These are phyloP conservation scores for Epichloe sibirici DNA, from an alignment of 2,329 filamentous ascomycete species.

Conservation along the genomic window DNA sequence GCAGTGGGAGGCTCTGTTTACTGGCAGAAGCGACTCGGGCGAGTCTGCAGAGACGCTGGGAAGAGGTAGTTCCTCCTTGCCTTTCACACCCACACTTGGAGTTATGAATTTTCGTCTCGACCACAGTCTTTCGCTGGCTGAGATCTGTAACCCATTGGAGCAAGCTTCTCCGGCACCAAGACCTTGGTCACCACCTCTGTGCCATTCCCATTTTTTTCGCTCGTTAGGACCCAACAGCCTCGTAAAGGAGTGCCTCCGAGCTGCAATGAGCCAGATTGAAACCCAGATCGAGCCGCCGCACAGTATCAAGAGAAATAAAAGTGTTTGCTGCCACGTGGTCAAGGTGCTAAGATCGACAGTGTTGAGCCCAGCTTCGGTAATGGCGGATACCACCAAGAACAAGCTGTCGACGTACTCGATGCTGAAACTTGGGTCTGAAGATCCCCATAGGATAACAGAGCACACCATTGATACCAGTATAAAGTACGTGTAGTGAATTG, in stretches of 20 bases:
- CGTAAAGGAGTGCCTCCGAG: constrained; percentile 51
- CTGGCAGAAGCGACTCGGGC: not conserved
- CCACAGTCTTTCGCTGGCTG: not conserved
- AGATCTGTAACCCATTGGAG: not conserved
- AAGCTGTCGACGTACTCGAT: constrained; percentile 52
- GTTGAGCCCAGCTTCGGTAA: constrained; percentile 57
- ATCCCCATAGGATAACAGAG: constrained; percentile 49
- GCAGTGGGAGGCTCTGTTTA: not conserved
- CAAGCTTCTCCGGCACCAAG: not conserved
- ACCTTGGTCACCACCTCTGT: not conserved
- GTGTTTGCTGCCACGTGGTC: constrained; percentile 55
- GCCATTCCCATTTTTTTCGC: not conserved
- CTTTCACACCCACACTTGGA: not conserved
- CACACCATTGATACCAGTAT: constrained; percentile 39
- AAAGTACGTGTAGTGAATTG: constrained; percentile 57
- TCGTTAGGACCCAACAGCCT: constrained; percentile 41
- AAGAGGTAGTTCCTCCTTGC: too few species aligned
- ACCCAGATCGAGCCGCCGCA: constrained; percentile 57
- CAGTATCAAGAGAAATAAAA: constrained; percentile 53
- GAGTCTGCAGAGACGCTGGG: not conserved
- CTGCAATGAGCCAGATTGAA: constrained; percentile 49
- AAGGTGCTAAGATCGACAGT: constrained; percentile 51
- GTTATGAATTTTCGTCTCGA: not conserved
- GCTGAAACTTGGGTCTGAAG: constrained; percentile 36
- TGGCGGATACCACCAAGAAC: constrained; percentile 53